Base-by-base conservation (phyloP, 2,329 filamentous ascomycete species). In the Chalaropsis thielavioides region DNA sequence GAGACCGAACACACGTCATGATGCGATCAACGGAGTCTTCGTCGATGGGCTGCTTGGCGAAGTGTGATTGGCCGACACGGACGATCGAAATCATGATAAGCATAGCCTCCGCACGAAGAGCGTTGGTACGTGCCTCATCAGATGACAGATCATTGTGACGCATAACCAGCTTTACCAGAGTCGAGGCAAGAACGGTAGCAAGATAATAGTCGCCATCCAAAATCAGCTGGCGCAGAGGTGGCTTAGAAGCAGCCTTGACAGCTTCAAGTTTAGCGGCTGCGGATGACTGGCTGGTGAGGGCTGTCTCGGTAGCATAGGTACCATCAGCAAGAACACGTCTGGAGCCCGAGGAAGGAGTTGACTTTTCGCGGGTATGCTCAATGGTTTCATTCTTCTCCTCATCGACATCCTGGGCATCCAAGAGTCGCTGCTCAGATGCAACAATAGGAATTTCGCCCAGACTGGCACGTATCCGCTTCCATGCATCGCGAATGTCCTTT, bases 71-170 rank as follows among this genome's bases (percentile, higher is more conserved):
- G 49, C 94, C 94, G 67, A 96, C 94, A 61, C 94, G 91, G 69
- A 99, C 90, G 70, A 99, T 95, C 4, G 94, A 97, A 71, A 99
- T 96, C 92, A 97, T 96, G 73, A 99, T 97, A 63, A 99, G 82
- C 94, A 99, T 99, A 56, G 94, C 94, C 76, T 99, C 94, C 2
- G 94, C 94, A 61, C 90, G 88, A 31, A 99, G 82, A 38, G 92
- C 92, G 71, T 99, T 99, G 38, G 92, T 97, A 46, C 94, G 87
- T 54, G 89, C 89, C 54, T 81, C 76, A 71, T 96, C 92, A 27
- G 87, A 79, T 1, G 92, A 96, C 67, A 97, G 92, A 73, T 97
- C 92, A 1, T 90, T 88, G 74, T 97, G 91, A 63, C 94, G 89
- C 91, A 99, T 96, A 62, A 99, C 94, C 64, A 99, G 82, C 78